Evolutionary conservation across 2,329 filamentous ascomycete genomes (phyloP), one percentile per base, ranked within the genome.

Genomic region (Cladosporium sp.): DNA sequence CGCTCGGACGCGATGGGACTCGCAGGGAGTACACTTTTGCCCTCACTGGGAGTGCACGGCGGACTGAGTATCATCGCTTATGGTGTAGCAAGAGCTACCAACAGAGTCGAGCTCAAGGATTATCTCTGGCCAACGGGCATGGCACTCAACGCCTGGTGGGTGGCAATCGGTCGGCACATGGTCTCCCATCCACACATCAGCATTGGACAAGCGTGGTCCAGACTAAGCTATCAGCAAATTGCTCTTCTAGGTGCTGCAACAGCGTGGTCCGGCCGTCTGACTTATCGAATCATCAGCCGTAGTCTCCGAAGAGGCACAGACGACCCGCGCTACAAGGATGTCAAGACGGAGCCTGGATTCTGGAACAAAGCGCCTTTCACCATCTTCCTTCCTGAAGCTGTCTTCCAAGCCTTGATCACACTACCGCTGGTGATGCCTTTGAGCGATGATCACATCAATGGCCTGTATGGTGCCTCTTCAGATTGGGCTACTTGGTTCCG

Each of bases 91-190:
- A 79, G 84, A 28, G 79, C 82, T 59, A 85, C 84, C 8, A 75
- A 86, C 70, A 79, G 81, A n/a, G 80, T 84, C 11, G 86, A 88
- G 65, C 78, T 81, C n/a, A 89, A 88, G 70, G 86, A 89, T 72
- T 85, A 82, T 79, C 75, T 86, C 6, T 88, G 69, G 69, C 65
- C 69, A 16, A 70, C 65, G 46, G 70, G 70, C 49, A 68, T 72
- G 70, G 81, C 88, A 11, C 74, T 80, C 65, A 88, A 86, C 71
- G 85, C 84, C 7, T 88, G 86, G 86, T 88, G 85, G 83, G 83
- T 80, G 64, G 84, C 86, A 26, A 75, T 88, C 50, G 85, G 85
- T 16, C 78, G 80, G n/a, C 82, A 81, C 5, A 77, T 86, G 12
- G 73, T 79, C 57, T 76, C 80, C 8, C 31, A 16, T 21, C 65